Percentiles rank a stretch among this genome's conserved stretches.
These are phyloP conservation scores for Clarireedia sp. DNA, from an alignment of 2,329 filamentous ascomycete genomes.

Conservation along the genomic window DNA sequence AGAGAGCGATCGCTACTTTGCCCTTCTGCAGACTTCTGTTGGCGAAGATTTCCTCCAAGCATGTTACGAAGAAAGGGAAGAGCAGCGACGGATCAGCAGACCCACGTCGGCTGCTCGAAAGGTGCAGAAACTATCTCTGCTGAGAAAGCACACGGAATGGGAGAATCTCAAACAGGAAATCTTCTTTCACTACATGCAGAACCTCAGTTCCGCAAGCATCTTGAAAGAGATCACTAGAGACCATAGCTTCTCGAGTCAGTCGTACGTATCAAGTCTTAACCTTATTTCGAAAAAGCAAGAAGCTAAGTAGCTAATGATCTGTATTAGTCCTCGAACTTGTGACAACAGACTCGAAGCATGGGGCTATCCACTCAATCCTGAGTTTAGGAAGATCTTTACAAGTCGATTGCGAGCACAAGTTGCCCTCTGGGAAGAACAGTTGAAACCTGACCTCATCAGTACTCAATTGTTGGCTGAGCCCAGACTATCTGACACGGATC, in stretches of 20 bases:
- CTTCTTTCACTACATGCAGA: constrained; percentile 1
- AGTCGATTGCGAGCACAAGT: neutral
- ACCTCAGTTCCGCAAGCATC: neutral
- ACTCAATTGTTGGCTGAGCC: neutral
- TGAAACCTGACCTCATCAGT: neutral
- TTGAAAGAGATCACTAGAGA: neutral
- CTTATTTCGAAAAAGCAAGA: neutral
- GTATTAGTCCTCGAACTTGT: neutral
- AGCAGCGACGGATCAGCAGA: neutral
- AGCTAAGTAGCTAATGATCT: neutral
- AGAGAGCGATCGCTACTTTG: constrained; percentile 2
- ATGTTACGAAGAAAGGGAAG: constrained; percentile 1
- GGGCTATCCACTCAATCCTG: constrained; percentile 1
- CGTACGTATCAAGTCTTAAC: neutral
- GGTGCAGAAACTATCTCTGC: neutral
- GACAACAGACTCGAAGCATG: constrained; percentile 5
- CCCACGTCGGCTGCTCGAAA: neutral
- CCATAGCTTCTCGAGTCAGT: constrained; percentile 1
- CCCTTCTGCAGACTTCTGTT: neutral
- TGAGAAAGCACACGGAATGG: neutral
- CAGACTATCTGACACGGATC: neutral
- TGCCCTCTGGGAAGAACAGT: neutral
- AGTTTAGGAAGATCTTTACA: constrained; percentile 1
- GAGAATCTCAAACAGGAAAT: neutral
- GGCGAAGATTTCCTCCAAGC: neutral